Evolutionary conservation across 441 rosid species (phyloP).

Genomic region (Adansonia rubrostipa): DNA sequence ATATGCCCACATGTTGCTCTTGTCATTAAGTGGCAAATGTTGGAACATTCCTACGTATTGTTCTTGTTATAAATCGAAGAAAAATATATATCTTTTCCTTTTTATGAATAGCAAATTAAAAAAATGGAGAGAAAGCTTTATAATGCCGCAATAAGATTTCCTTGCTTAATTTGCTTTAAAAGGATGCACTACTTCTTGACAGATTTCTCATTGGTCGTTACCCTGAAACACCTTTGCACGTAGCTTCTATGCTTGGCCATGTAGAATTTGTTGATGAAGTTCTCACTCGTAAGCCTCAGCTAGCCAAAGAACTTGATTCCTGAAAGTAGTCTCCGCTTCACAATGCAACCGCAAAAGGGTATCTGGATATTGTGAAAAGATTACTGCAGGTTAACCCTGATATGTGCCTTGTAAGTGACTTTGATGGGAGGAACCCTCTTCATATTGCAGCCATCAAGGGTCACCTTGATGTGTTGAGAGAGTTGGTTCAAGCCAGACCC

Average conservation of each 20-base stretch:
- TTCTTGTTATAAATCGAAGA: too few species aligned
- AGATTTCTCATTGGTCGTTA: background rate
- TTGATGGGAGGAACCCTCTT: conserved; percentile 26
- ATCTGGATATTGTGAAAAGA: conserved; percentile 14
- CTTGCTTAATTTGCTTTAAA: background rate
- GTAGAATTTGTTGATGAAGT: background rate
- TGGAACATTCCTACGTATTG: too few species aligned
- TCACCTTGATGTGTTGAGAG: conserved; percentile 7
- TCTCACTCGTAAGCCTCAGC: conserved; percentile 24
- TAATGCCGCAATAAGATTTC: conserved; percentile 9
- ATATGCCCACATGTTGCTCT: too few species aligned
- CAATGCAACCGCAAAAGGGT: conserved; percentile 30
- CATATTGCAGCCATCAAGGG: conserved; percentile 21
- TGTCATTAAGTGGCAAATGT: too few species aligned
- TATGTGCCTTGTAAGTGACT: conserved; percentile 8
- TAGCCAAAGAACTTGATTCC: conserved; percentile 29
- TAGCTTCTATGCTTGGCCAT: conserved; percentile 24
- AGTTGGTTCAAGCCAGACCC: background rate
- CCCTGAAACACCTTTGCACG: conserved; percentile 23
- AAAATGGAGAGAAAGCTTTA: conserved; percentile 13
- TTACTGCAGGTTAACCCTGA: background rate
- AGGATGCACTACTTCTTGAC: conserved; percentile 22
- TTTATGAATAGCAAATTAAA: conserved; percentile 2
- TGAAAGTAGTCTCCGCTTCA: conserved; percentile 29
- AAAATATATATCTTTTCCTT: background rate